A percentile compares a stretch with the other conserved stretches of the same genome.
Evolutionary conservation across 2,329 filamentous ascomycete species (phyloP).

Genomic region (Arthrobotrys musiformis): DNA sequence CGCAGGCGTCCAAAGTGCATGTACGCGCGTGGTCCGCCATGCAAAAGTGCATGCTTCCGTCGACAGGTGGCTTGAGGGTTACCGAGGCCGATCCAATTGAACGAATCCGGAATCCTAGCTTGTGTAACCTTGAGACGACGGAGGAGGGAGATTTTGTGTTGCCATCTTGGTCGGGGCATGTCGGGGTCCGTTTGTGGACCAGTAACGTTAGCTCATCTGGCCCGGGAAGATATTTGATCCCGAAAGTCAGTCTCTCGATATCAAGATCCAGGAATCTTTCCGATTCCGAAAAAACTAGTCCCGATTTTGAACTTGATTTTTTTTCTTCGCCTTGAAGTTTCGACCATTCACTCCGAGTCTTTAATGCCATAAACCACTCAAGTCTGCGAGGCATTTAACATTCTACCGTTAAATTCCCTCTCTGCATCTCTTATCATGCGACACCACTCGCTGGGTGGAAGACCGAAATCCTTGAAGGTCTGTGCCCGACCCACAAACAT

Average conservation of each 20-base stretch:
- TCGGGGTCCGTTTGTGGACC: neutral
- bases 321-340: too few relatives aligned
- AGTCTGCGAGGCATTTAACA: constrained; percentile 28
- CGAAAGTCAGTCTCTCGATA: too few relatives aligned
- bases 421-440: neutral
- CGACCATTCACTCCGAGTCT: neutral
- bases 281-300: neutral
- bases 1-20: neutral
- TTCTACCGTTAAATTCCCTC: constrained; percentile 33
- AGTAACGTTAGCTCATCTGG: too few relatives aligned
- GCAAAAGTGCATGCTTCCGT: neutral
- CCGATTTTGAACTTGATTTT: neutral
- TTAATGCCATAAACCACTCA: neutral
- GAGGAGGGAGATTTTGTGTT: constrained; percentile 4
- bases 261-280: neutral
- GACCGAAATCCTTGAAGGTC: neutral
- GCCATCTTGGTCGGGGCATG: neutral
- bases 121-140: neutral
- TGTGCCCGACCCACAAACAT: neutral
- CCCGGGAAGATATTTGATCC: too few relatives aligned
- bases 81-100: neutral
- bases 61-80: neutral
- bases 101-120: neutral
- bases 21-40: neutral
- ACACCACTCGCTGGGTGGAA: neutral